Percentiles rank a stretch among this genome's conserved stretches.
phyloP scores from a whole-genome alignment of 1,139 yeast species.

The Nadsonia starkeyi-henricii region DNA sequence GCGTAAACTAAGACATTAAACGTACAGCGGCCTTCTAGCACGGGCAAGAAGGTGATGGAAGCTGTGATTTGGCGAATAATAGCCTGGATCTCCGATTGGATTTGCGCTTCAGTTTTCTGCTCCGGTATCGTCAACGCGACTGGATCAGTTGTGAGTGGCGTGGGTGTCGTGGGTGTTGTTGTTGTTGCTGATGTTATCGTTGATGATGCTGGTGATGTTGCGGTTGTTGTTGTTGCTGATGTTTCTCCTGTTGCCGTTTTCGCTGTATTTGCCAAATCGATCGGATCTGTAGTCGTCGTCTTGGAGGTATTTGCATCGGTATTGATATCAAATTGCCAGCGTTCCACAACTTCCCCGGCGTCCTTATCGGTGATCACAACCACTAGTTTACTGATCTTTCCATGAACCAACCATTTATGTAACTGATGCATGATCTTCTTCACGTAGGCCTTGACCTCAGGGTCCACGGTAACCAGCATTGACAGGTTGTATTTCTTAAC shows the following conservation, averaged over 20 bases:
- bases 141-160: too few relatives aligned
- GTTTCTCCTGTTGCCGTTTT: slow-evolving; percentile 7
- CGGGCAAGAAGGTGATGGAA: slow-evolving; percentile 73
- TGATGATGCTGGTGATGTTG: too few relatives aligned
- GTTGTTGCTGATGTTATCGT: slow-evolving; percentile 8
- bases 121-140: too few relatives aligned
- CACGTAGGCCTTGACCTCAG: slow-evolving; percentile 62
- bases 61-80: slow-evolving; percentile 84
- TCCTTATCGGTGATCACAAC: slow-evolving; percentile 59
- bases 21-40: slow-evolving; percentile 53
- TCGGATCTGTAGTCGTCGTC: neutral
- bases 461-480: slow-evolving; percentile 58
- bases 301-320: slow-evolving; percentile 17
- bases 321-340: slow-evolving; percentile 74
- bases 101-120: slow-evolving; percentile 34
- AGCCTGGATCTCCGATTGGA: slow-evolving; percentile 68
- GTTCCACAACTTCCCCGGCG: slow-evolving; percentile 55
- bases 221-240: slow-evolving; percentile 5
- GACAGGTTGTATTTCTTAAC: slow-evolving; percentile 74
- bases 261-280: neutral
- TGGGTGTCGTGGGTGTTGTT: too few relatives aligned
- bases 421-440: slow-evolving; percentile 58
- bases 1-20: slow-evolving; percentile 83
- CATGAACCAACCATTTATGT: slow-evolving; percentile 67
- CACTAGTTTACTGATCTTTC: slow-evolving; percentile 53